Conservation (phyloP, 352 stramenopile species). For the Globisporangium recalcitrans region DNA sequence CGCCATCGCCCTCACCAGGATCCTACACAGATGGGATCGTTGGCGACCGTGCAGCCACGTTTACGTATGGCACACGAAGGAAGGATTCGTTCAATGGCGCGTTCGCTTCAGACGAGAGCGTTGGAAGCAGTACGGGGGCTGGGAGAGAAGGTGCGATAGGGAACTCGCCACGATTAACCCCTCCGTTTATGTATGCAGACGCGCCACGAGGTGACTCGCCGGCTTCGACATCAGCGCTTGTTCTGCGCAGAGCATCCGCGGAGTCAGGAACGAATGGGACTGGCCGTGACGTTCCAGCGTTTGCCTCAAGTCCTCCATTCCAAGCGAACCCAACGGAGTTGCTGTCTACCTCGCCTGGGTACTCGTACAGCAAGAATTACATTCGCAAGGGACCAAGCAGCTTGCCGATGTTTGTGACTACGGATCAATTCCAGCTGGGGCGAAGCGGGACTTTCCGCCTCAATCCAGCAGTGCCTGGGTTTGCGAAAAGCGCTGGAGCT, state of each 20-base stretch:
- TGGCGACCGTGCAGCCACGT: conserved; percentile 8
- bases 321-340: conserved; percentile 63
- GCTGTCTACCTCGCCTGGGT: conserved; percentile 65
- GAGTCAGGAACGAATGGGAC: conserved; percentile 10
- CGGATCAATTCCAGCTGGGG: conserved; percentile 37
- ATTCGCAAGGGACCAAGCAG: conserved; percentile 37
- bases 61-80: conserved; percentile 18
- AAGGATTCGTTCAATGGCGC: conserved; percentile 44
- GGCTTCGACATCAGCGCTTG: conserved; percentile 19
- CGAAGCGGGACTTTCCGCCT: conserved; percentile 12
- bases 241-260: conserved; percentile 14
- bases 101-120: conserved; percentile 29
- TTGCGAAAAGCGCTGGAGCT: conserved; percentile 16
- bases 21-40: neutral
- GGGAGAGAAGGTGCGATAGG: conserved; percentile 9
- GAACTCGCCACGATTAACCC: conserved; percentile 28
- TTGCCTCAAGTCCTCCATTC: conserved; percentile 54
- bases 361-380: conserved; percentile 71
- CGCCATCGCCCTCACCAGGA: conserved; percentile 15
- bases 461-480: conserved; percentile 1
- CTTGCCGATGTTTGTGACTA: conserved; percentile 54
- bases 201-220: neutral
- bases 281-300: conserved; percentile 23
- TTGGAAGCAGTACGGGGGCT: neutral
- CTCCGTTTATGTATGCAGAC: conserved; percentile 26